Percentiles rank a stretch among this genome's conserved stretches.
Conservation (phyloP, 257 asterid genomes). For the Lavandula angustifolia region DNA sequence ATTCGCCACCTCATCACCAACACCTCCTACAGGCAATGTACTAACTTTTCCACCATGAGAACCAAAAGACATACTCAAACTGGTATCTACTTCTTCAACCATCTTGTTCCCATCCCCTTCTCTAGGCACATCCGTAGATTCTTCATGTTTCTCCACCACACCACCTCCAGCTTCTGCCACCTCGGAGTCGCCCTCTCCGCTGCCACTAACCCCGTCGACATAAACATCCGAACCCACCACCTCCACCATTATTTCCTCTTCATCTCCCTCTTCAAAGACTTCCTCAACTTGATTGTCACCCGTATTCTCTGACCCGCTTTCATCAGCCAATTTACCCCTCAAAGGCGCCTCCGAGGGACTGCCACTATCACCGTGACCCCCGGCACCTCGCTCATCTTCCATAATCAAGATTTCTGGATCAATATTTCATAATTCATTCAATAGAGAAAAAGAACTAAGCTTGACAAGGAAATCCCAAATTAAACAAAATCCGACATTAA, state of each 20-base stretch:
- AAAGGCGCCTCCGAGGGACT: conserved; percentile 41
- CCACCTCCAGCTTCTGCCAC: conserved; percentile 34
- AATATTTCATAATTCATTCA: conserved; percentile 35
- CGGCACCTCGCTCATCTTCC: conserved; percentile 61
- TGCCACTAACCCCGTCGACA: conserved; percentile 69
- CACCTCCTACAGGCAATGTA: conserved; percentile 28
- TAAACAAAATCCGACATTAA: conserved; percentile 7
- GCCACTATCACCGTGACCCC: conserved; percentile 46
- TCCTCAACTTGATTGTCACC: conserved; percentile 47
- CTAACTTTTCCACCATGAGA: conserved; percentile 26
- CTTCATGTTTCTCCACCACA: conserved; percentile 34
- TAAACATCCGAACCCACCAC: conserved; percentile 80
- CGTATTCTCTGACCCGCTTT: conserved; percentile 34
- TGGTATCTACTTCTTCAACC: conserved; percentile 28
- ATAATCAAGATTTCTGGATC: conserved; percentile 41
- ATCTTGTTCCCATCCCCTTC: conserved; percentile 33
- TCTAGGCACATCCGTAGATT: conserved; percentile 22
- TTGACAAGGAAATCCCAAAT: conserved; percentile 23
- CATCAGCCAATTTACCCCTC: conserved; percentile 39
- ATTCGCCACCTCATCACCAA: conserved; percentile 43
- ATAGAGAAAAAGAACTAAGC: conserved; percentile 20
- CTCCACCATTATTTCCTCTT: conserved; percentile 81
- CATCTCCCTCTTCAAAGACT: conserved; percentile 49
- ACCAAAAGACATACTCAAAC: conserved; percentile 30
- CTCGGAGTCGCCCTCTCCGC: conserved; percentile 28